Evolutionary conservation across 148 eudicot species (phyloP).

Genomic region (Polygonum aviculare): DNA sequence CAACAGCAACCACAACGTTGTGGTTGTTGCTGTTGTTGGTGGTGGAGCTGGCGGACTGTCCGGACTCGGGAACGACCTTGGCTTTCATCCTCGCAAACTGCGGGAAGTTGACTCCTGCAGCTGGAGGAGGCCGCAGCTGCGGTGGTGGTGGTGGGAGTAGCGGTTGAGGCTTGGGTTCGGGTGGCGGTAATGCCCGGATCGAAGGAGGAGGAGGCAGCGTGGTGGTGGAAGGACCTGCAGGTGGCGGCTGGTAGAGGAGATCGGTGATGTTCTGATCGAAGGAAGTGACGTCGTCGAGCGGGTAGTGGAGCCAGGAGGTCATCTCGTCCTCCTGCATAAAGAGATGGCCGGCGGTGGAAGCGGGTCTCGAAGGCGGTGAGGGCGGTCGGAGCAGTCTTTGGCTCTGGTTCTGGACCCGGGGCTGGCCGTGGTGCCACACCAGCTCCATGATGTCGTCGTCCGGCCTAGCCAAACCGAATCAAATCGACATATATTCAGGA

Average conservation of each 20-base stretch:
- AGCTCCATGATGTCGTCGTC: conserved; percentile 60
- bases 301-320: conserved; percentile 73
- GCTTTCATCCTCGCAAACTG: conserved; percentile 28
- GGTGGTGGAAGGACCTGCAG: conserved; percentile 8
- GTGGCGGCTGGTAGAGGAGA: conserved; percentile 19
- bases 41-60: conserved; percentile 19
- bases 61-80: conserved; percentile 1
- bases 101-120: conserved; percentile 25
- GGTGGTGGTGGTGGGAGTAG: background rate
- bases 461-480: conserved; percentile 16
- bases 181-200: background rate
- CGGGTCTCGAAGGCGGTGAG: conserved; percentile 7
- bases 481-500: background rate
- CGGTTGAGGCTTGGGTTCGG: background rate
- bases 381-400: conserved; percentile 20
- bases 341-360: conserved; percentile 14
- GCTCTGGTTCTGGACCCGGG: conserved; percentile 31
- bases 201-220: conserved; percentile 3
- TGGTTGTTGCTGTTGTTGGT: background rate
- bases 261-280: conserved; percentile 39
- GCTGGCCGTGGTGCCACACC: conserved; percentile 58
- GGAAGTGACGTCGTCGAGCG: conserved; percentile 28
- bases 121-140: conserved; percentile 6
- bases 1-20: background rate
- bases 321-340: conserved; percentile 72